Evolutionary conservation across 306 rosid species (phyloP), one percentile per base, ranked within the genome.

Genomic region (Vigna trinervia): DNA sequence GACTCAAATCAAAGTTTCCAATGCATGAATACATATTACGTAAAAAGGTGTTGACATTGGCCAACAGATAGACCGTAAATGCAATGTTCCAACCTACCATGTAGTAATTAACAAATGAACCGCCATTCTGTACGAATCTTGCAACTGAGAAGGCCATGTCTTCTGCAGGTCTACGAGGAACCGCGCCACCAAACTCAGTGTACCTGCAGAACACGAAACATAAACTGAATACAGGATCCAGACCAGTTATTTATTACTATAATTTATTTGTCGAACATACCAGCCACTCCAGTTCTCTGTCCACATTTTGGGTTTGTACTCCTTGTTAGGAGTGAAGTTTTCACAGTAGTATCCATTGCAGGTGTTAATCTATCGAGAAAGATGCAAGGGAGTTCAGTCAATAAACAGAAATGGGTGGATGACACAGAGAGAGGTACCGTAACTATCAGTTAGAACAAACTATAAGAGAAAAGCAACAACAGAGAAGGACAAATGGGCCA

Each of bases 211-310:
- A 58, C 63, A 80, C 36, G 10, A 22, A 67, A 23, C 62, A 58
- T 45, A 66, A 75, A 58, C 77, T 48, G 23, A 66, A 36, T 1
- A 38, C 5, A 61, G 12, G 43, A 45, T 68, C 58, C 52, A 65
- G 68, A 46, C 34, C 30, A 36, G 15, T 3, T 10, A 76, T 3
- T 71, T 10, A 76, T 3, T 71, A 54, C 36, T 19, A 34, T 22
- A 43, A 74, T 51, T 60, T 71, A 58, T 73, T 58, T 68, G 75
- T 46, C n/a, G 57, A 61, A 52, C 86, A 78, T 81, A 95, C 99
- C 99, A 96, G 53, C 98, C 90, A 83, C 92, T 89, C 99, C 99
- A 96, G 52, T 84, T 87, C 80, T 96, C 99, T 7, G 99, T 96
- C 97, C 97, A 96, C 91, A 96, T 87, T 81, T 93, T 96, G 71